Conservation (phyloP, 2,329 filamentous ascomycete species). For the Pestalotiopsis sp. region DNA sequence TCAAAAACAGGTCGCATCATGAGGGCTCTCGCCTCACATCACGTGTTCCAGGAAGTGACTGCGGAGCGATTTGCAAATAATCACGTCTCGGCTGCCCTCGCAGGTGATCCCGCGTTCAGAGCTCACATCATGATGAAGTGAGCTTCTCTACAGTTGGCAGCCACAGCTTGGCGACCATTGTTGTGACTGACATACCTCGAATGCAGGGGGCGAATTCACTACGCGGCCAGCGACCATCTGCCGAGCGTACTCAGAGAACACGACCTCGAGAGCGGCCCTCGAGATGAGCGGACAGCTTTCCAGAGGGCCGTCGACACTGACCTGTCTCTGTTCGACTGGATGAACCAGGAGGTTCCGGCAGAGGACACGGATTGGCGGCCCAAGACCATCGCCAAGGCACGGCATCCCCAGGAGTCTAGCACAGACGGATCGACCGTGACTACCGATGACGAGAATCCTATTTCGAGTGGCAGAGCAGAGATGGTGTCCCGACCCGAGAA, state of each 20-base stretch:
- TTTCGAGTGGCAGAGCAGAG: not conserved
- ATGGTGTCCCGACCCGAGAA: not conserved
- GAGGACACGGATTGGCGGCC: not conserved
- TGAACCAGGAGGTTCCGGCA: not conserved
- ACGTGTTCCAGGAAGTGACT: slow-evolving; percentile 23
- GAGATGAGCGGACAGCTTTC: not conserved
- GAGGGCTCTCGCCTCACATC: slow-evolving; percentile 19
- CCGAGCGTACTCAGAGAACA: not conserved
- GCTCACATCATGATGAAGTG: slow-evolving; percentile 20
- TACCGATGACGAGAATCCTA: not conserved
- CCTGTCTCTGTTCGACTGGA: not conserved
- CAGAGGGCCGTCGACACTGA: not conserved
- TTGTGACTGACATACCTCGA: not conserved
- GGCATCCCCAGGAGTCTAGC: not conserved
- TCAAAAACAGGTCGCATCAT: slow-evolving; percentile 17
- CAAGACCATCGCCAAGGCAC: not conserved
- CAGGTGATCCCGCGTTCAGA: slow-evolving; percentile 19
- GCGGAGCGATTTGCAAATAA: slow-evolving; percentile 23
- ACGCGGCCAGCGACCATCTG: slow-evolving; percentile 6
- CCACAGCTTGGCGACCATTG: not conserved
- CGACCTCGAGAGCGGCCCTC: not conserved
- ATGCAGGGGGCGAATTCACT: not conserved
- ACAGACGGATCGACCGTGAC: not conserved
- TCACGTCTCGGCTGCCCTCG: slow-evolving; percentile 21
- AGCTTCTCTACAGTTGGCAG: not conserved